A percentile compares a stretch with the other conserved stretches of the same genome.
Evolutionary conservation across 441 rosid genomes (phyloP).

Genomic region (Bruguiera hainesii): DNA sequence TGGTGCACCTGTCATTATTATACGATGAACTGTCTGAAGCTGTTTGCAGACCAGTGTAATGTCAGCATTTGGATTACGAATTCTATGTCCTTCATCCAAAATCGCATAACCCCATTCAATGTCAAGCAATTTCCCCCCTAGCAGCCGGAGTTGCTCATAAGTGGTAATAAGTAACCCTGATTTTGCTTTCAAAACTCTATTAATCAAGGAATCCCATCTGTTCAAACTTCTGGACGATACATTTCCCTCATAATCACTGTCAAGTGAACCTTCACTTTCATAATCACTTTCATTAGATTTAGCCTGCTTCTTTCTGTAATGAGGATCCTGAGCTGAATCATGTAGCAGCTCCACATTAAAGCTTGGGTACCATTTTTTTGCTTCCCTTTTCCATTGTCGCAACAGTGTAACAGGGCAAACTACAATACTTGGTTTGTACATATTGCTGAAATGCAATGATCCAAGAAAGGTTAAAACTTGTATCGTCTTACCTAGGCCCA

Average conservation of each 20-base stretch:
- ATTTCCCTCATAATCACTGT: slow-evolving; percentile 54
- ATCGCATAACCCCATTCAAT: slow-evolving; percentile 95
- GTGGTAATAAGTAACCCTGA: slow-evolving; percentile 88
- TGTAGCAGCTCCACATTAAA: slow-evolving; percentile 84
- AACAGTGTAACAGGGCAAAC: slow-evolving; percentile 92
- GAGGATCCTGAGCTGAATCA: slow-evolving; percentile 79
- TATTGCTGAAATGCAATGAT: slow-evolving; percentile 83
- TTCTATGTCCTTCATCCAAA: slow-evolving; percentile 96
- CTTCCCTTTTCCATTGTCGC: slow-evolving; percentile 97
- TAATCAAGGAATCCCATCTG: slow-evolving; percentile 82
- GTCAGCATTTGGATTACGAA: slow-evolving; percentile 94
- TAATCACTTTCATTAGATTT: slow-evolving; percentile 59
- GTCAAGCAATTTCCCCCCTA: slow-evolving; percentile 78
- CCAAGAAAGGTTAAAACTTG: slow-evolving; percentile 93
- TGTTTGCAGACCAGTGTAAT: slow-evolving; percentile 89
- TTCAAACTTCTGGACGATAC: slow-evolving; percentile 44
- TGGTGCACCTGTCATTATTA: slow-evolving; percentile 97
- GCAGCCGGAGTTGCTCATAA: slow-evolving; percentile 85
- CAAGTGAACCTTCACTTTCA: slow-evolving; percentile 67
- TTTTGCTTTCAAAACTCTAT: slow-evolving; percentile 64
- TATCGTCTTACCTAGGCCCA: slow-evolving; percentile 98
- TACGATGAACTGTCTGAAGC: slow-evolving; percentile 89
- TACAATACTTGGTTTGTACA: slow-evolving; percentile 91
- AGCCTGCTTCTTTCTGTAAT: slow-evolving; percentile 38
- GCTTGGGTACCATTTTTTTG: slow-evolving; percentile 71